Evolutionary conservation across 2,329 filamentous ascomycete genomes (phyloP).

Genomic region (Epicoccum sorghinum): DNA sequence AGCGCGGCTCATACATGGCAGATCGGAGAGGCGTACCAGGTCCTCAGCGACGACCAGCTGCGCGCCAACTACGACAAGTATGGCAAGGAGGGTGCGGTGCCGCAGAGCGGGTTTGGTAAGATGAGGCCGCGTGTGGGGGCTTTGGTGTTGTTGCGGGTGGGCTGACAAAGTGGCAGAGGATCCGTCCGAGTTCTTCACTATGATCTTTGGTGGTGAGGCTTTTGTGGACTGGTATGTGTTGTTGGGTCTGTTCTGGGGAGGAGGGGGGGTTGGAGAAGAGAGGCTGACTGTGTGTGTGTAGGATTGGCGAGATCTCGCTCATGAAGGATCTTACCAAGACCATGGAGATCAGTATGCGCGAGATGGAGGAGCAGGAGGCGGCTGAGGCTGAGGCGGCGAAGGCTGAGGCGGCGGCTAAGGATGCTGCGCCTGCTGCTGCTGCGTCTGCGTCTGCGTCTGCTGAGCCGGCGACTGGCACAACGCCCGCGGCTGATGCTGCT

Average conservation of each 20-base stretch:
- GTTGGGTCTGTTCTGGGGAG: neutral
- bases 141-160: too few relatives aligned
- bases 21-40: slow-evolving; percentile 76
- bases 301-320: slow-evolving; percentile 94
- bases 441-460: slow-evolving; percentile 20
- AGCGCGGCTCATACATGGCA: slow-evolving; percentile 43
- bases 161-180: slow-evolving; percentile 64
- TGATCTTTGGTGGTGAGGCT: slow-evolving; percentile 96
- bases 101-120: slow-evolving; percentile 83
- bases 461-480: slow-evolving; percentile 20
- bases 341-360: slow-evolving; percentile 95
- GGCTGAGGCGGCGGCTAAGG: slow-evolving; percentile 31
- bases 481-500: slow-evolving; percentile 12
- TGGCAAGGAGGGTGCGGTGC: slow-evolving; percentile 93
- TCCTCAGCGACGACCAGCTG: slow-evolving; percentile 85
- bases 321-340: slow-evolving; percentile 98
- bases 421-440: slow-evolving; percentile 29
- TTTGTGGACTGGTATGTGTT: slow-evolving; percentile 76
- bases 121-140: neutral
- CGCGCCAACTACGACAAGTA: slow-evolving; percentile 94
- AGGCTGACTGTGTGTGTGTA: slow-evolving; percentile 20
- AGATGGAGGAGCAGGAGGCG: slow-evolving; percentile 72
- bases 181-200: slow-evolving; percentile 95
- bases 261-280: neutral
- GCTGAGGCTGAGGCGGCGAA: slow-evolving; percentile 60